A percentile compares a stretch with the other conserved stretches of the same genome.
These are phyloP conservation scores for Coprinopsis marcescibilis DNA, from an alignment of 768 basidiomycete species.

Conservation along the genomic window DNA sequence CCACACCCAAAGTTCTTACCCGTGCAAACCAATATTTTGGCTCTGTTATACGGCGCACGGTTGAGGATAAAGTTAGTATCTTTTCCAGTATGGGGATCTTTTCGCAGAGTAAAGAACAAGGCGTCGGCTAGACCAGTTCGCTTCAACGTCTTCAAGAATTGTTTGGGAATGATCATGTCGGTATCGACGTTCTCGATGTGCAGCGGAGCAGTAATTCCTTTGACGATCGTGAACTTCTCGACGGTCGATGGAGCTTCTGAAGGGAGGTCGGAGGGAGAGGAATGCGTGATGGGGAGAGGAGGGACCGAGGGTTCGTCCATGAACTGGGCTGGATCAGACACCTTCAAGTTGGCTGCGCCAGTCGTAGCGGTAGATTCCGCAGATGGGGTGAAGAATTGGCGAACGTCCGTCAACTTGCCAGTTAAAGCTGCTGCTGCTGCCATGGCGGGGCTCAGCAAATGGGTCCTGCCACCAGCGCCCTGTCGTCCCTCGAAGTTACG, in stretches of 20 bases:
- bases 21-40: constrained; percentile 78
- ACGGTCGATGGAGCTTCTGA: constrained; percentile 40
- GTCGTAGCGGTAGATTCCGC: constrained; percentile 37
- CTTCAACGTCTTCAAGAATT: constrained; percentile 89
- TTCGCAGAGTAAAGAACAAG: constrained; percentile 77
- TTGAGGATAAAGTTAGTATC: constrained; percentile 86
- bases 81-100: constrained; percentile 70
- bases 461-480: constrained; percentile 83
- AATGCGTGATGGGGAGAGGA: constrained; percentile 49
- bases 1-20: constrained; percentile 91
- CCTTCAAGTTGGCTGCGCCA: constrained; percentile 56
- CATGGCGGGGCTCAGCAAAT: constrained; percentile 88
- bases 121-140: constrained; percentile 82
- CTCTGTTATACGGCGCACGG: constrained; percentile 65
- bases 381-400: constrained; percentile 59
- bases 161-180: constrained; percentile 92
- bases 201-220: constrained; percentile 75
- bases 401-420: constrained; percentile 79
- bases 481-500: constrained; percentile 91
- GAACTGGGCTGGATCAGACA: constrained; percentile 70
- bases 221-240: constrained; percentile 62
- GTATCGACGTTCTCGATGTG: constrained; percentile 86
- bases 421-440: constrained; percentile 87
- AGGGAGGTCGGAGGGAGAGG: constrained; percentile 30
- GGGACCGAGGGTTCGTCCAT: too few relatives aligned